Base-by-base conservation (phyloP, 495 filamentous ascomycete genomes). In the Talaromyces proteolyticus region DNA sequence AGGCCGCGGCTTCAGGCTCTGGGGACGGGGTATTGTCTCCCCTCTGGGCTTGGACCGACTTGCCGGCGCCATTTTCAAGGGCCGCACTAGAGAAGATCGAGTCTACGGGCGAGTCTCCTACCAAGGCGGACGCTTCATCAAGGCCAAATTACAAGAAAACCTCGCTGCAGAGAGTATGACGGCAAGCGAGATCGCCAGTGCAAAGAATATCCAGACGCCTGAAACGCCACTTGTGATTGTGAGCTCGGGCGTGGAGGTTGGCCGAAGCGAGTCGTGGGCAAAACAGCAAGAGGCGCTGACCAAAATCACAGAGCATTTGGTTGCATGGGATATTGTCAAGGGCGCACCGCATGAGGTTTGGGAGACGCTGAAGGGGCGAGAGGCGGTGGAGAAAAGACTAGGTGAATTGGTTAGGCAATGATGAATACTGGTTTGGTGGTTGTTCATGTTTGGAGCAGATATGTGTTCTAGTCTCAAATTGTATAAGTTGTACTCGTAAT, bases 71-170 rank as follows among this genome's bases (percentile, higher is more conserved):
- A 55, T 98, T 21, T 81, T 96, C 67, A 78, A 81, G 40, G 87
- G 89, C 37, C 81, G 89, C 12, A 84, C 72, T 8, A 77, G 88
- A n/a, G 81, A 87, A 59, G 93, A 96, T 59, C 85, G 93, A 0
- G 80, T 92, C 3, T 88, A 85, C 57, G 93, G 93, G 4, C 73
- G 78, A 20, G 78, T 79, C 6, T 81, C 89, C 0, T 86, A 91
- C 55, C 88, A 94, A 64, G 78, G 73, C 14, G 91, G 86, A 12
- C 88, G 85, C 53, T 85, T 78, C 57, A 84, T 96, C 61, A 93
- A 90, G 58, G 86, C 89, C 4, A 90, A 91, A 61, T 72, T 98
- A 29, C 93, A 98, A 65, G 93, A 98, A 70, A 92, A 86, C 49
- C 70, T 96, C 1, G 89, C 95, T 17, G 93, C 91, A 8, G 74